phyloP scores from a whole-genome alignment of 73 alveolate species.

The Paramecium sexaurelia region DNA sequence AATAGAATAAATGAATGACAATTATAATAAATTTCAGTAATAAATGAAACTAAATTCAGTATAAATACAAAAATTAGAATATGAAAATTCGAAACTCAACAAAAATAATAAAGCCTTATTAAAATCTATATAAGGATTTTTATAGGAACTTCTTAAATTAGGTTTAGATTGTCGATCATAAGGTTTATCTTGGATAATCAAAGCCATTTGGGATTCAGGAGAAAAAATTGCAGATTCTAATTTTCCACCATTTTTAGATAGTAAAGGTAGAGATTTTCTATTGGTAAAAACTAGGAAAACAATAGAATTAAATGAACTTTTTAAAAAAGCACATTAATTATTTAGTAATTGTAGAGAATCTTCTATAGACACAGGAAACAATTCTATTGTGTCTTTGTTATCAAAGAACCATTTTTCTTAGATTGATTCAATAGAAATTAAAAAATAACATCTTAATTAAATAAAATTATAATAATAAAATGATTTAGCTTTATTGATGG shows the following conservation, averaged over 20 bases:
- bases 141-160: conserved; percentile 11
- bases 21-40: neutral
- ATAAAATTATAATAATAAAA: neutral
- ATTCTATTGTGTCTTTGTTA: conserved; percentile 6
- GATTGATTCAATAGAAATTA: conserved; percentile 45
- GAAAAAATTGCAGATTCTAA: conserved; percentile 15
- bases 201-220: conserved; percentile 49
- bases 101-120: neutral
- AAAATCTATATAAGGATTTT: conserved; percentile 33
- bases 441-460: neutral
- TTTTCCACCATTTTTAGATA: conserved; percentile 50
- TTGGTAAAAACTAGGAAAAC: neutral
- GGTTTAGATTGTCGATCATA: conserved; percentile 37
- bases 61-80: conserved; percentile 35
- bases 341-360: neutral
- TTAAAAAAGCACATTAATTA: neutral
- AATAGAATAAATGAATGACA: conserved; percentile 21
- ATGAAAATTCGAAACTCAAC: neutral
- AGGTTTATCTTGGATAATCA: conserved; percentile 43
- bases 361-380: conserved; percentile 19
- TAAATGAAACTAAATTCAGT: conserved; percentile 32
- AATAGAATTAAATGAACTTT: neutral
- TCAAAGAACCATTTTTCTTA: conserved; percentile 4
- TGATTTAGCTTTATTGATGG: neutral
- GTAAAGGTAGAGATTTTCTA: conserved; percentile 26